phyloP scores from a whole-genome alignment of 1,284 basidiomycete species.

The Cryptococcus hybrid region DNA sequence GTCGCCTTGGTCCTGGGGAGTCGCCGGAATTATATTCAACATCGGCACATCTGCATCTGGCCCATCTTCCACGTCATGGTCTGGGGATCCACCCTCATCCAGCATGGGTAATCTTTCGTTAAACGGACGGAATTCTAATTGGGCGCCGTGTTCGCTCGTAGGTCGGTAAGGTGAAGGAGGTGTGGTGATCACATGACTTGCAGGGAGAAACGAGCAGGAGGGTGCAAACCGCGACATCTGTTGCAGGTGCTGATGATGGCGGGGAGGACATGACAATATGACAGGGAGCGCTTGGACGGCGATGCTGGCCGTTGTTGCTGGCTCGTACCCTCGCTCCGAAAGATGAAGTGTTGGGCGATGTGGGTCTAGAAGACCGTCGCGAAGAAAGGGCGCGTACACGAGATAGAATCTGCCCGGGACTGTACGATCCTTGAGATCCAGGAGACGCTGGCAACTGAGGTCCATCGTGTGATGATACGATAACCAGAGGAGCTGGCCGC shows the following conservation, averaged over 20 bases:
- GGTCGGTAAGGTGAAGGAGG: slow-evolving; percentile 37
- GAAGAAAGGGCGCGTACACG: not conserved
- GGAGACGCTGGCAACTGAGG: not conserved
- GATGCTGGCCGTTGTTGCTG: not conserved
- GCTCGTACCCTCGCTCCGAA: slow-evolving; percentile 27
- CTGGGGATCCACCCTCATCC: not conserved
- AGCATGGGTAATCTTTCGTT: slow-evolving; percentile 15
- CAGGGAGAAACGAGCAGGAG: slow-evolving; percentile 17
- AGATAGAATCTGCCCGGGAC: not conserved
- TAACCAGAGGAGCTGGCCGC: slow-evolving; percentile 10
- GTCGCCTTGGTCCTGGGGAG: slow-evolving; percentile 32
- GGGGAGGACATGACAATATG: no score
- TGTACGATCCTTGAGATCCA: not conserved
- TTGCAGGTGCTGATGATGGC: no score
- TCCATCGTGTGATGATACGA: slow-evolving; percentile 3
- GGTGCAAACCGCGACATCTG: not conserved
- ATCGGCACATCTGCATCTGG: slow-evolving; percentile 28
- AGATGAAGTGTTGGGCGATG: slow-evolving; percentile 30
- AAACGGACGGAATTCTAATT: slow-evolving; percentile 9
- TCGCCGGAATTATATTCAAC: slow-evolving; percentile 48
- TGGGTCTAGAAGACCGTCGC: slow-evolving; percentile 30
- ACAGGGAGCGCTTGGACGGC: no score
- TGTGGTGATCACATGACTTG: slow-evolving; percentile 16
- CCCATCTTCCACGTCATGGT: not conserved
- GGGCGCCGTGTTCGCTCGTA: slow-evolving; percentile 16